Base-by-base conservation (phyloP, 331 rosid species). In the Pyrus hybrid region DNA sequence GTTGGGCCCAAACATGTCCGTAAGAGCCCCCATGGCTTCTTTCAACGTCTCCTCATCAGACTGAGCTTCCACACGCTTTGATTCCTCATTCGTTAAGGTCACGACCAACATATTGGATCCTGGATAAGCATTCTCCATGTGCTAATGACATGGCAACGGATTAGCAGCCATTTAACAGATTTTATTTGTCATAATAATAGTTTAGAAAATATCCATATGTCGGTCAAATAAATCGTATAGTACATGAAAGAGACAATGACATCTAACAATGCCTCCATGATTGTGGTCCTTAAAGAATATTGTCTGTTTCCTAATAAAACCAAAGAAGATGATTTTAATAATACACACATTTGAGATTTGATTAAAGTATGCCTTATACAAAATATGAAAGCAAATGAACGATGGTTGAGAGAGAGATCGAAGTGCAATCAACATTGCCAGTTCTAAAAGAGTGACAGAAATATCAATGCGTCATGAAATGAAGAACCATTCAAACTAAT, bases 111-210 rank as follows among this genome's bases (percentile, higher is more conserved):
- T 87, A 78, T 92, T 92, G 83, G 99, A 94, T 60, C 97, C 97
- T 61, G 99, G 96, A 80, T 86, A 92, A 54, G 99, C 99, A 54
- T 90, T 89, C 70, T 94, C 99, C 99, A 94, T 94, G 91, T 92
- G 93, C 99, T 94, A 91, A 58, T 83, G 74, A 89, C 84, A 80
- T 28, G 70, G 49, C 54, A 80, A 73, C 56, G 76, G 70, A 83
- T 84, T 79, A 86, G 83, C 67, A 77, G 35, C 45, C 80, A 81
- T 67, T 69, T 78, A 37, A 66, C 71, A 78, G 33, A 37, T 70
- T 63, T 26, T 51, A 51, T 51, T 58, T 58, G 64, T 57, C 43
- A 28, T 45, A 66, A 21, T 9, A 53, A 4, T 22, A 28, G 22
- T 14, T 51, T 13, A 22, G 77, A 65, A 70, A 79, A 77, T 23